Percentiles rank a stretch among this genome's conserved stretches.
Evolutionary conservation across 192 early-diverging fungal species (phyloP).

Genomic region (Backusella circina): DNA sequence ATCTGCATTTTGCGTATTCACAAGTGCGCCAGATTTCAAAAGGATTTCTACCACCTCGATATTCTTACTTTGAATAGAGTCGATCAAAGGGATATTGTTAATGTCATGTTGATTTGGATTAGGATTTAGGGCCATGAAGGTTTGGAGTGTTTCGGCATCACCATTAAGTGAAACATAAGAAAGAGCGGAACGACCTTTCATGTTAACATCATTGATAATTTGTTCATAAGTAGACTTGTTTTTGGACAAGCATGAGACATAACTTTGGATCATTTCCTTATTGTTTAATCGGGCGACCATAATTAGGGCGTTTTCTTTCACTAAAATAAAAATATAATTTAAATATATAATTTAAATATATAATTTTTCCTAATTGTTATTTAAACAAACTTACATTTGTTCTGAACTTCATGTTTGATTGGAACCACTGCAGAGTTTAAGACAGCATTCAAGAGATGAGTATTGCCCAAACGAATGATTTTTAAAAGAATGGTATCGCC

Average conservation of each 20-base stretch:
- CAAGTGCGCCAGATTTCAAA: constrained; percentile 9
- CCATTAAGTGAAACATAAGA: neutral
- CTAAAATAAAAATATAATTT: neutral
- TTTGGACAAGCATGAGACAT: constrained; percentile 5
- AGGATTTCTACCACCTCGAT: constrained; percentile 5
- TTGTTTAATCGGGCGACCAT: neutral
- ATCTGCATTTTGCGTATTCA: neutral
- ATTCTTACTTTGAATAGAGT: constrained; percentile 10
- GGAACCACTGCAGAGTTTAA: neutral
- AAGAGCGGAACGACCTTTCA: neutral
- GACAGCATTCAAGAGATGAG: neutral
- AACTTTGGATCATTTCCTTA: neutral
- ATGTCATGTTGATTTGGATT: neutral
- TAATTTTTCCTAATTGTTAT: neutral
- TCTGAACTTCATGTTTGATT: neutral
- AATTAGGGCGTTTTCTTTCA: constrained; percentile 5
- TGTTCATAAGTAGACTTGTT: neutral
- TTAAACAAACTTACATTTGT: neutral
- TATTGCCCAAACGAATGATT: constrained; percentile 8
- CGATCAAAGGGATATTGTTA: constrained; percentile 12
- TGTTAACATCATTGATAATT: constrained; percentile 18
- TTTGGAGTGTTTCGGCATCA: constrained; percentile 2
- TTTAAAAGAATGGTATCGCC: constrained; percentile 27
- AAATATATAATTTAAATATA: neutral
- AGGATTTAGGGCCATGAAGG: constrained; percentile 4